Percentiles rank a stretch among this genome's conserved stretches.
phyloP scores from a whole-genome alignment of 2,329 filamentous ascomycete species.

The Claviceps capensis region DNA sequence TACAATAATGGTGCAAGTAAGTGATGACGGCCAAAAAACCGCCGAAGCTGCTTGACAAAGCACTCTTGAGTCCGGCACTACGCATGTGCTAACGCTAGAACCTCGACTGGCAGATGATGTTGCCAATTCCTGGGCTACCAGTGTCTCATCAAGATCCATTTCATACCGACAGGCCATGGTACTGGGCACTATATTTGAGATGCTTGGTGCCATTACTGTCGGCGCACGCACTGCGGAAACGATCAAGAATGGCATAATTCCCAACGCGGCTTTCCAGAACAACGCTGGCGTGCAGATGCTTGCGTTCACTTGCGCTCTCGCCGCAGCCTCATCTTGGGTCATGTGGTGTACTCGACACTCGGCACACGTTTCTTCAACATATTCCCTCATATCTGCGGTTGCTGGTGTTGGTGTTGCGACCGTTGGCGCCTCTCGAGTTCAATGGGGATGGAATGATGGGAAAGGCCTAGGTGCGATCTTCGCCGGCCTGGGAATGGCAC shows the following conservation, averaged over 20 bases:
- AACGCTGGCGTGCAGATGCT: conserved; percentile 56
- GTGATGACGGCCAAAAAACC: conserved; percentile 17
- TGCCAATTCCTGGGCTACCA: conserved; percentile 71
- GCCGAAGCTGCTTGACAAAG: too few relatives aligned
- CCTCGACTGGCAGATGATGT: conserved; percentile 51
- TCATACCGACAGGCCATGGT: conserved; percentile 55
- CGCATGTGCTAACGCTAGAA: too few relatives aligned
- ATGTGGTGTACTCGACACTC: conserved; percentile 66
- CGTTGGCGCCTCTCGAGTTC: conserved; percentile 43
- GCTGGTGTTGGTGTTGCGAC: conserved; percentile 54
- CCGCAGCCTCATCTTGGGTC: conserved; percentile 54
- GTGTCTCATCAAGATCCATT: conserved; percentile 62
- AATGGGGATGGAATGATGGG: conserved; percentile 58
- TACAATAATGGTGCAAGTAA: conserved; percentile 69
- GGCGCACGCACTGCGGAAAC: conserved; percentile 57
- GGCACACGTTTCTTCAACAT: conserved; percentile 57
- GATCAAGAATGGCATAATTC: conserved; percentile 66
- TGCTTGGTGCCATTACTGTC: conserved; percentile 50
- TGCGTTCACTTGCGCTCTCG: conserved; percentile 48
- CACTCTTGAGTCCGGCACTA: too few relatives aligned
- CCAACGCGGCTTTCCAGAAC: conserved; percentile 37
- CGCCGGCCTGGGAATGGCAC: conserved; percentile 58
- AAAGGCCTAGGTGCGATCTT: conserved; percentile 61
- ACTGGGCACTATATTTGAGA: conserved; percentile 50
- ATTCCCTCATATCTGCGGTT: conserved; percentile 53